Evolutionary conservation across 192 early-diverging fungal genomes (phyloP).

Genomic region (Coemansia sp.): DNA sequence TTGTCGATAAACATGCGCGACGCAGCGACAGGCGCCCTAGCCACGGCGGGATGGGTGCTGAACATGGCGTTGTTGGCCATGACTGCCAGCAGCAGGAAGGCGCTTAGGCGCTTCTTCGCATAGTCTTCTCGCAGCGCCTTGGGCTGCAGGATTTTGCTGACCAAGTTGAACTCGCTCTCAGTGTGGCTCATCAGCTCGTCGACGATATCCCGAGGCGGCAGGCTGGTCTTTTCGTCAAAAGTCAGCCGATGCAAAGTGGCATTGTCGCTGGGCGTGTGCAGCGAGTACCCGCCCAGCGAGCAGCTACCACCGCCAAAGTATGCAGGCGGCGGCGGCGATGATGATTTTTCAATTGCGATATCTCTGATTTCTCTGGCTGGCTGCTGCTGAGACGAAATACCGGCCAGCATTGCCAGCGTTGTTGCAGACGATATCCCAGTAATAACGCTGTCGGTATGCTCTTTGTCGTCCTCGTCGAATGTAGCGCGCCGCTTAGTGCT

Average conservation of each 20-base stretch:
- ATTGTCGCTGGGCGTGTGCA: not conserved
- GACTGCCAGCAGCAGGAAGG: conserved; percentile 36
- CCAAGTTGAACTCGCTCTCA: conserved; percentile 34
- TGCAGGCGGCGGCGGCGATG: conserved; percentile 6
- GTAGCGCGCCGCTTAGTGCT: conserved; percentile 12
- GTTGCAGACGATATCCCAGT: not conserved
- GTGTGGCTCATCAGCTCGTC: conserved; percentile 40
- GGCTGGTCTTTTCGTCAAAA: conserved; percentile 22
- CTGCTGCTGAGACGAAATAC: conserved; percentile 17
- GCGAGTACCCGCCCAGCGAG: conserved; percentile 11
- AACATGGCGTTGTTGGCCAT: conserved; percentile 50
- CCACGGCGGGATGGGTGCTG: conserved; percentile 32
- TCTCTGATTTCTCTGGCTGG: conserved; percentile 7
- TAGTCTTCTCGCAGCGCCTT: conserved; percentile 23
- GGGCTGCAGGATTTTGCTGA: conserved; percentile 50
- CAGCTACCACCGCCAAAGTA: not conserved
- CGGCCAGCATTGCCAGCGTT: conserved; percentile 32
- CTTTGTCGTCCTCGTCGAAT: not conserved
- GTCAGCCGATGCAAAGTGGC: conserved; percentile 10
- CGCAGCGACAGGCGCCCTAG: conserved; percentile 15
- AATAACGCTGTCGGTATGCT: not conserved
- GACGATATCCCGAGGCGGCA: conserved; percentile 38
- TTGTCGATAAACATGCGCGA: conserved; percentile 28
- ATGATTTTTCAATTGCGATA: not conserved
- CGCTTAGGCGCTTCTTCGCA: conserved; percentile 4